Conservation (phyloP, 495 filamentous ascomycete genomes). For the Aspergillus wentii region DNA sequence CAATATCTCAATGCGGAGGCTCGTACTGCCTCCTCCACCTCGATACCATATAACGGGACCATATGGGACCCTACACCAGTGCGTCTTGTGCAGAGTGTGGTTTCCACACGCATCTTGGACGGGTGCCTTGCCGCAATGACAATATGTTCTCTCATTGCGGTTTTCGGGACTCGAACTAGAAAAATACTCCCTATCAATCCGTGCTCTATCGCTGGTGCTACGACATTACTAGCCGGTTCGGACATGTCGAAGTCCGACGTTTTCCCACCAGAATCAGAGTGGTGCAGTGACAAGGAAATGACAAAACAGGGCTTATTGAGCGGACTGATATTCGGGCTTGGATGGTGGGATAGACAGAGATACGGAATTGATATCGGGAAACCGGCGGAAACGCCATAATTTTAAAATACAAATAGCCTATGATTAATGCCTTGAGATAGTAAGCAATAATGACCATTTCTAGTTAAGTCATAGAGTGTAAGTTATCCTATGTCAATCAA, state of each 20-base stretch:
- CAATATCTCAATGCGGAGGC: constrained; percentile 2
- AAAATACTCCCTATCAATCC: constrained; percentile 23
- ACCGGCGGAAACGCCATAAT: too few relatives aligned
- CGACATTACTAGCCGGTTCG: constrained; percentile 22
- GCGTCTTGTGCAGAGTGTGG: constrained; percentile 20
- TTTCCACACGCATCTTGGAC: constrained; percentile 28
- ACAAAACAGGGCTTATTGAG: constrained; percentile 2
- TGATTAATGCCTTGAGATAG: too few relatives aligned
- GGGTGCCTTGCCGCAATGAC: constrained; percentile 19
- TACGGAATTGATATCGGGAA: constrained; percentile 7
- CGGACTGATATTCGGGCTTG: constrained; percentile 5
- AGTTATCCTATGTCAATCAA: too few relatives aligned
- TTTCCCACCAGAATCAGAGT: constrained; percentile 7
- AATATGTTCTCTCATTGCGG: constrained; percentile 11
- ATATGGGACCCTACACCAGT: constrained; percentile 1
- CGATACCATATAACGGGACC: constrained; percentile 2
- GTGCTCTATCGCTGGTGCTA: constrained; percentile 24
- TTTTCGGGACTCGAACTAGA: constrained; percentile 17
- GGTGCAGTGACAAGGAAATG: constrained; percentile 10
- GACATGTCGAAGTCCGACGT: constrained; percentile 5
- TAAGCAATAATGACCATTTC: too few relatives aligned
- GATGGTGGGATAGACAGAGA: constrained; percentile 12
- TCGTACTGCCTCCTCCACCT: background rate
- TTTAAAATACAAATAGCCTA: too few relatives aligned
- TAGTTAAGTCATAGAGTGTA: too few relatives aligned